Evolutionary conservation across 2,329 filamentous ascomycete species (phyloP).

Genomic region (Xylariaceae sp.): DNA sequence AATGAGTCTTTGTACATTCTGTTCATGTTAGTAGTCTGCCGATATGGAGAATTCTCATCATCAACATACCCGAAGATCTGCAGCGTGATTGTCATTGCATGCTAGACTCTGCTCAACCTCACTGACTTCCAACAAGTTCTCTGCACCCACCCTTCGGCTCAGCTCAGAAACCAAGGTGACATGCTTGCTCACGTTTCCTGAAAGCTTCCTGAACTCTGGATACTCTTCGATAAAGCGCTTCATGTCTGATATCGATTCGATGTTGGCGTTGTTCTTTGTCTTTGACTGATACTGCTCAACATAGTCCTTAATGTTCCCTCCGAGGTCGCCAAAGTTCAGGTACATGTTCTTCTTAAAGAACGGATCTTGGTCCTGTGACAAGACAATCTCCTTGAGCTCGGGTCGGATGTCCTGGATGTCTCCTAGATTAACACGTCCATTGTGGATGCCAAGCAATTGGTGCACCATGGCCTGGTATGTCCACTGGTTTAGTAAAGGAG

Average conservation of each 20-base stretch:
- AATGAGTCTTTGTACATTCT: constrained; percentile 82
- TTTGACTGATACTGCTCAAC: constrained; percentile 97
- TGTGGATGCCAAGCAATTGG: constrained; percentile 86
- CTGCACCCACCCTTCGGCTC: constrained; percentile 77
- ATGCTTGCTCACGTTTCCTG: constrained; percentile 97
- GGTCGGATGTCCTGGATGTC: constrained; percentile 77
- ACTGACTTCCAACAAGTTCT: constrained; percentile 89
- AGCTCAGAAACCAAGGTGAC: constrained; percentile 93
- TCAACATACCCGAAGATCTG: constrained; percentile 72
- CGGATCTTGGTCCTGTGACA: constrained; percentile 94
- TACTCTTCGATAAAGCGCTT: constrained; percentile 99
- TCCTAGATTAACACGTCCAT: constrained; percentile 86
- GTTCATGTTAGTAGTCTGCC: constrained; percentile 23
- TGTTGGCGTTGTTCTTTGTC: constrained; percentile 92
- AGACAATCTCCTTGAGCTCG: constrained; percentile 86
- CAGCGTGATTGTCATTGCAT: constrained; percentile 90
- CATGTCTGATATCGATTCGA: constrained; percentile 97
- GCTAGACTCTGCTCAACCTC: constrained; percentile 95
- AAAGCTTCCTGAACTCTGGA: constrained; percentile 93
- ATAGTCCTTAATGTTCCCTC: constrained; percentile 95
- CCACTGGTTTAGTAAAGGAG: constrained; percentile 92
- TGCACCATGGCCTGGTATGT: constrained; percentile 99
- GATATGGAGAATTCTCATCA: neutral
- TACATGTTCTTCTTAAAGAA: constrained; percentile 99
- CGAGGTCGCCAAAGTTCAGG: constrained; percentile 91